These are phyloP conservation scores for Aspergillus costaricaensis DNA, from an alignment of 2,329 filamentous ascomycete species.

Conservation along the genomic window DNA sequence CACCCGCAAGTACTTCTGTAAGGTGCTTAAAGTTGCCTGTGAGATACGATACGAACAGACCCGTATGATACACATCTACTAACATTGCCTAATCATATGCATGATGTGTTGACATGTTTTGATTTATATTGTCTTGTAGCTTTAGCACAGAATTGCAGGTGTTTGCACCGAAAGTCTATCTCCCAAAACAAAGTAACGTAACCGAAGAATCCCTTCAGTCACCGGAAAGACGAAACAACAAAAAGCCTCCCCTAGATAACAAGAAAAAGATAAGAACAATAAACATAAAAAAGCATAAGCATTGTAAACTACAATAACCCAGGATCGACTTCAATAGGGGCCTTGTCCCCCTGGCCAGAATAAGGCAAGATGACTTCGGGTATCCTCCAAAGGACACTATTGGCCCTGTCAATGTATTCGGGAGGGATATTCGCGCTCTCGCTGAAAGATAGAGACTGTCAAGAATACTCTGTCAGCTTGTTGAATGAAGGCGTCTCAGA, in stretches of 20 bases:
- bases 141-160: background rate
- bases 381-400: constrained; percentile 30
- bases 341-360: constrained; percentile 10
- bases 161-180: background rate
- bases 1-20: background rate
- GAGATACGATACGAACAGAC: background rate
- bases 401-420: constrained; percentile 25
- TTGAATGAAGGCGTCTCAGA: background rate
- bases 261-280: background rate
- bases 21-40: background rate
- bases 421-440: constrained; percentile 28
- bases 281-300: too few species aligned
- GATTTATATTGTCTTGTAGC: background rate
- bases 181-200: background rate
- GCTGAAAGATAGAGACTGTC: constrained; percentile 32
- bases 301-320: constrained; percentile 12
- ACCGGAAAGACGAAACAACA: background rate
- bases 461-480: background rate
- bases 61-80: background rate
- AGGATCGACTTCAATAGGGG: constrained; percentile 30
- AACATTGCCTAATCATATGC: background rate
- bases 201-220: background rate
- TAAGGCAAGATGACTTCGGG: constrained; percentile 29
- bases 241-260: background rate
- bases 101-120: background rate